A percentile compares a stretch with the other conserved stretches of the same genome.
These are phyloP conservation scores for Hygrocybe punicea DNA, from an alignment of 768 basidiomycete genomes.

Conservation along the genomic window DNA sequence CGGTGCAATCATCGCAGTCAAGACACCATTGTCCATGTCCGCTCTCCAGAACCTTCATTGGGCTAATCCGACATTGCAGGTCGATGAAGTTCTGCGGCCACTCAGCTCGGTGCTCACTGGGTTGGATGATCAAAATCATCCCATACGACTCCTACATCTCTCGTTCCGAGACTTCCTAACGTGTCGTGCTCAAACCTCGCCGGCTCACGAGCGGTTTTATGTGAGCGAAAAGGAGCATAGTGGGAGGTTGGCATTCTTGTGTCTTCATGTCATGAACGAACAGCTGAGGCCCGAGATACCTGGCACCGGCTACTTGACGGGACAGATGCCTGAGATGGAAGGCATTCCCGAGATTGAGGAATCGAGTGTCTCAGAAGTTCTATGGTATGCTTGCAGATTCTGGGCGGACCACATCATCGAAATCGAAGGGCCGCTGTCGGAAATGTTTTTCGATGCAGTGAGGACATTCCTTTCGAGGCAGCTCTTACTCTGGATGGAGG, in stretches of 20 bases:
- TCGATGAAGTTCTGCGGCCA: background rate
- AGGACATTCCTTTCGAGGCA: background rate
- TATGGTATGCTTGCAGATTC: slow-evolving; percentile 6
- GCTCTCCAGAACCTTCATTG: background rate
- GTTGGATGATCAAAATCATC: background rate
- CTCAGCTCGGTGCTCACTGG: slow-evolving; percentile 1
- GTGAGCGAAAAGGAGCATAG: background rate
- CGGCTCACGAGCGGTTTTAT: background rate
- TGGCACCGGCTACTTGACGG: background rate
- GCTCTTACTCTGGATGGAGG: no score
- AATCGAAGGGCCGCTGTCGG: background rate
- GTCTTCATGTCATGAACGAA: background rate
- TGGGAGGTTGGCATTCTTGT: background rate
- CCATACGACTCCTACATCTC: background rate
- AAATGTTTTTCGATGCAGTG: background rate
- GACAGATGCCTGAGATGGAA: background rate
- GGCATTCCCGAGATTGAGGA: background rate
- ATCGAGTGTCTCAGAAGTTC: background rate
- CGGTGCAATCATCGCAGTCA: slow-evolving; percentile 3
- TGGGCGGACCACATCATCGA: slow-evolving; percentile 6
- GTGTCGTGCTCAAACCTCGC: background rate
- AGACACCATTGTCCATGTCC: slow-evolving; percentile 4
- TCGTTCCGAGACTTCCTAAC: background rate
- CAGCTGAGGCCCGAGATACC: background rate
- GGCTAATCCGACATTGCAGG: background rate